Evolutionary conservation across 1,284 basidiomycete species (phyloP).

Genomic region (Moniliophthora roreri): DNA sequence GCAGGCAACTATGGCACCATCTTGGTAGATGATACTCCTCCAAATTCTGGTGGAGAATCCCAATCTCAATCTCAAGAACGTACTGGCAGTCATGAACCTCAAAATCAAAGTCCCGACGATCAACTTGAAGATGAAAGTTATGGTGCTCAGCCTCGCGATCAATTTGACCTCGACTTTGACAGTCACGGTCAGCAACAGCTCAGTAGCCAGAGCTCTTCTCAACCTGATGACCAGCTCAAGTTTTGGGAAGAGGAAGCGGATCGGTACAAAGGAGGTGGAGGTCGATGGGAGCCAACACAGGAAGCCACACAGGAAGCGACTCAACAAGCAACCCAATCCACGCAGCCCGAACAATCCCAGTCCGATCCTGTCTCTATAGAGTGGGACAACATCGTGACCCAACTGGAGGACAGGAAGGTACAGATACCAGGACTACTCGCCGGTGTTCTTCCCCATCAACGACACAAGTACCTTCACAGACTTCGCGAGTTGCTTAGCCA

Average conservation of each 20-base stretch:
- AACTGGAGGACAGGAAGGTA: no score
- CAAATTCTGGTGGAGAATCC: slow-evolving; percentile 18
- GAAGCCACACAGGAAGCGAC: slow-evolving; percentile 30
- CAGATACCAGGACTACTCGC: no score
- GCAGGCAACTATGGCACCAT: slow-evolving; percentile 25
- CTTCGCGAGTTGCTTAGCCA: no score
- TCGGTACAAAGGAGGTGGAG: neutral
- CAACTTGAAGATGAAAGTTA: neutral
- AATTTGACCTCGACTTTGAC: slow-evolving; percentile 1
- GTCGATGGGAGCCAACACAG: slow-evolving; percentile 8
- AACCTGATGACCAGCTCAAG: neutral
- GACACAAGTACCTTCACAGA: no score
- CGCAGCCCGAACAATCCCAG: slow-evolving; percentile 2
- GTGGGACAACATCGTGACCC: neutral
- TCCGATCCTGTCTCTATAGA: neutral
- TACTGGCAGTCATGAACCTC: no score
- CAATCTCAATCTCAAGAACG: slow-evolving; percentile 9
- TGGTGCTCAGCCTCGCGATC: slow-evolving; percentile 1
- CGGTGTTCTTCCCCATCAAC: no score
- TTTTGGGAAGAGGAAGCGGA: neutral
- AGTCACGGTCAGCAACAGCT: no score
- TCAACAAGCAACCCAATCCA: slow-evolving; percentile 21
- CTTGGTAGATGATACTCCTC: slow-evolving; percentile 49
- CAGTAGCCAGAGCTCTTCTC: slow-evolving; percentile 5
- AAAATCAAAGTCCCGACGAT: no score